Base-by-base conservation (phyloP, 2,329 filamentous ascomycete species). In the Colletotrichum cuscutae region DNA sequence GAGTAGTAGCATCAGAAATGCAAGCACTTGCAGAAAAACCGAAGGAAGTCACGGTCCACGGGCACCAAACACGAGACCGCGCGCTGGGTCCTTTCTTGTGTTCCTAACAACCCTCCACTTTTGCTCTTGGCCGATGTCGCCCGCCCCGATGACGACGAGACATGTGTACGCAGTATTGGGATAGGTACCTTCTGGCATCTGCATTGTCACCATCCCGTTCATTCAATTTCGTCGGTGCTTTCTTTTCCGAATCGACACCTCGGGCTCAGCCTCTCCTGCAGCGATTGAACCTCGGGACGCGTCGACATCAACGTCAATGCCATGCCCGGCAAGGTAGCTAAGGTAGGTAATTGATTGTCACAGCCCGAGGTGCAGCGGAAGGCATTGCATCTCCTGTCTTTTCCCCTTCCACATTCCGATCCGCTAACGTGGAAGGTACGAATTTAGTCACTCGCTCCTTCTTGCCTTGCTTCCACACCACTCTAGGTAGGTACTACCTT, bases 391-490 rank as follows among this genome's bases (percentile, higher is more conserved):
- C 63, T 69, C 70, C 28, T 54, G 53, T 72, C 70, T 65, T 72
- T 60, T 60, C 65, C 65, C 70, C 65, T 72, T 72, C 60, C 66
- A 70, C 66, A 54, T 65, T 42, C 70, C 65, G 65, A 65, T 52
- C 59, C 65, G 65, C 59, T 9, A 49, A 49, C 42, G 19, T 49
- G 42, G 42, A 49, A 49, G 42, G 42, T n/a, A 49, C 42, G 37
- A 42, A 42, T 42, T 42, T 42, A 42, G 37, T 42, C 15, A 49
- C 42, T 49, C 8, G 42, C 19, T 49, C 42, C 42, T 49, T 19
- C 42, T 19, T 49, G 64, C 69, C 49, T 24, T 30, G 6, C n/a
- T 22, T n/a, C 22, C 11, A 42, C 28, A 54, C 57, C 26, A 32
- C 30, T 32, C 30, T 32, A 9, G 8, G 30, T 32, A 32, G 8